Conservation (phyloP, 768 basidiomycete genomes). For the Serendipita indica region DNA sequence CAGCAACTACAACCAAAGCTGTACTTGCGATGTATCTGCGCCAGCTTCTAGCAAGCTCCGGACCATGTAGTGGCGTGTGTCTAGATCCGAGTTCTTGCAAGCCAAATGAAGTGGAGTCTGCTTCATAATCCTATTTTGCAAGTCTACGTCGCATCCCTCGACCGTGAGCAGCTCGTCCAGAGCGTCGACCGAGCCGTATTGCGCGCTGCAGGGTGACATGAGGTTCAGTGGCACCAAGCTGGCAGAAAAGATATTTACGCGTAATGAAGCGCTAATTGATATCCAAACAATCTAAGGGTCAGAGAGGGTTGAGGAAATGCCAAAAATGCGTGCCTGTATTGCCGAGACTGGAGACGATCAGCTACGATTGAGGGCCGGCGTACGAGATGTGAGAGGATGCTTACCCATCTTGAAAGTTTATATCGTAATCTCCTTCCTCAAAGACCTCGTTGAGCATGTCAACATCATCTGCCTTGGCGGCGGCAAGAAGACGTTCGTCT, state of each 20-base stretch:
- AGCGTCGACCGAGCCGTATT: slow-evolving; percentile 42
- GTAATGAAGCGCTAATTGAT: slow-evolving; percentile 44
- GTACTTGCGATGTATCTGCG: slow-evolving; percentile 45
- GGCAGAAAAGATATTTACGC: slow-evolving; percentile 35
- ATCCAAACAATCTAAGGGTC: background rate
- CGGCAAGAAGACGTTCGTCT: slow-evolving; percentile 63
- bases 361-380: slow-evolving; percentile 7
- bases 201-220: slow-evolving; percentile 26
- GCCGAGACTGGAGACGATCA: slow-evolving; percentile 33
- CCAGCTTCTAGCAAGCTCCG: slow-evolving; percentile 64
- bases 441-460: slow-evolving; percentile 50
- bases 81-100: slow-evolving; percentile 34
- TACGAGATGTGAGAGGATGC: slow-evolving; percentile 22
- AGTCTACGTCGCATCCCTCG: slow-evolving; percentile 72
- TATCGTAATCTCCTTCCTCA: slow-evolving; percentile 40
- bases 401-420: slow-evolving; percentile 68
- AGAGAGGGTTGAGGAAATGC: slow-evolving; percentile 1
- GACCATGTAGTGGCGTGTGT: slow-evolving; percentile 39
- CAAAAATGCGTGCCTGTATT: slow-evolving; percentile 49
- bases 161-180: slow-evolving; percentile 58
- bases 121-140: slow-evolving; percentile 48
- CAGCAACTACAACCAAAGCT: slow-evolving; percentile 17
- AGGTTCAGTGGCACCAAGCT: background rate
- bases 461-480: slow-evolving; percentile 59
- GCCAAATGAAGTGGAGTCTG: slow-evolving; percentile 74